Evolutionary conservation across 805 yeast genomes (phyloP).

Genomic region (Saturnispora sanitii): DNA sequence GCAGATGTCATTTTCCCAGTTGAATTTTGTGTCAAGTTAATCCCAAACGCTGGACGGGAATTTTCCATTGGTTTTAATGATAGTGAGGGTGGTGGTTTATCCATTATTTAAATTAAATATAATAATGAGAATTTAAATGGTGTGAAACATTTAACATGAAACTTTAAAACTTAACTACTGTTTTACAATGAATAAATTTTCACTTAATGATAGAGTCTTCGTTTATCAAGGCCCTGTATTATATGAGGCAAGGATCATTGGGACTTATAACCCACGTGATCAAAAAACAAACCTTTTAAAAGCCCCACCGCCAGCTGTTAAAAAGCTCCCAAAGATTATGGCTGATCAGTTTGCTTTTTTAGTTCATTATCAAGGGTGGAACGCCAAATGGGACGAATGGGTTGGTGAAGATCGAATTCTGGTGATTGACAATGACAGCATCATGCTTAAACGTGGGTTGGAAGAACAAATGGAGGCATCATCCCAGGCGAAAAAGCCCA

Average conservation of each 20-base stretch:
- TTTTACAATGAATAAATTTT: slow-evolving; percentile 8
- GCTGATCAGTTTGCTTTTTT: slow-evolving; percentile 32
- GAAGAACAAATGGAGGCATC: slow-evolving; percentile 38
- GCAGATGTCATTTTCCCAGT: slow-evolving; percentile 11
- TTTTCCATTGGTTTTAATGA: too few relatives aligned
- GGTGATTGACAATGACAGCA: slow-evolving; percentile 58
- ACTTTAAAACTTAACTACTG: not conserved
- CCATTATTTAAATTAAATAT: too few relatives aligned
- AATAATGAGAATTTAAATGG: too few relatives aligned
- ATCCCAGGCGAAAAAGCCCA: not conserved
- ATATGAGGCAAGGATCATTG: slow-evolving; percentile 77
- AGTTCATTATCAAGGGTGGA: slow-evolving; percentile 95
- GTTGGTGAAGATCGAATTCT: slow-evolving; percentile 60
- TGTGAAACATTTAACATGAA: too few relatives aligned
- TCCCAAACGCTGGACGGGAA: not conserved
- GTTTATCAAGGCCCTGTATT: slow-evolving; percentile 89
- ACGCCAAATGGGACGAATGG: slow-evolving; percentile 96
- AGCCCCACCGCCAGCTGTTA: slow-evolving; percentile 23
- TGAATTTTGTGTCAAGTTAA: slow-evolving; percentile 9
- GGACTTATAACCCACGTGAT: slow-evolving; percentile 47
- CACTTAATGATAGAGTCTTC: slow-evolving; percentile 34
- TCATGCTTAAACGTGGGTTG: slow-evolving; percentile 51
- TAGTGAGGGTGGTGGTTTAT: too few relatives aligned
- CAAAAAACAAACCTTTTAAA: slow-evolving; percentile 33
- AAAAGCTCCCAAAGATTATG: slow-evolving; percentile 17